Evolutionary conservation across 305 asterid genomes (phyloP), one percentile per base, ranked within the genome.

Genomic region (Caryopteris hybrid): DNA sequence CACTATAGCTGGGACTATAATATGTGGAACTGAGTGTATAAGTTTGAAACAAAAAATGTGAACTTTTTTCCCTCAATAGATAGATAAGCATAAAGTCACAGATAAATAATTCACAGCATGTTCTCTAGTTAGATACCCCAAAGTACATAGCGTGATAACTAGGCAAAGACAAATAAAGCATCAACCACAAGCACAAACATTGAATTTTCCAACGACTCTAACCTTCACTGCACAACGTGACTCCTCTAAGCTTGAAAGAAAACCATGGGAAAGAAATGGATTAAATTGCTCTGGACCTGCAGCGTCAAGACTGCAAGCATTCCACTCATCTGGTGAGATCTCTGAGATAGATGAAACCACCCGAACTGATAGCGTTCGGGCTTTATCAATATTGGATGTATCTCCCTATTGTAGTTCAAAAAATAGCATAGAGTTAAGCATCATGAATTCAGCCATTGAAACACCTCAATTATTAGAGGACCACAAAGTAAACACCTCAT

Each of bases 181-280:
- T 22, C 46, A 53, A 34, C 20, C 58, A 75, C 25, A 64, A 51
- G 6, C 62, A 70, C 36, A 73, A 25, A 78, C 73, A 75, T 33
- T 34, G 29, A 61, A 63, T 55, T 46, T 65, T 29, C 34, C 6
- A 29, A 4, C 4, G 29, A 29, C 34, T 63, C 84, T 76, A 66
- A 94, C 99, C 95, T 86, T 92, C 54, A 85, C 86, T 10, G 99
- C 95, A 66, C 81, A 83, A 34, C 88, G 76, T 5, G 97, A 81
- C 79, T 87, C 99, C 85, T 94, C 99, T 76, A 94, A 86, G 90
- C 96, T 87, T 53, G 93, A 89, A 70, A 94, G 91, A 74, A 94
- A 94, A 72, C 93, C 87, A 61, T 94, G 95, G 56, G 88, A 64
- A 53, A 91, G 88, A 69, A 94, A 91, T 63, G 99, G 99, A 70